These are phyloP conservation scores for Ceratobasidium sp. DNA, from an alignment of 1,284 basidiomycete genomes.

Conservation along the genomic window DNA sequence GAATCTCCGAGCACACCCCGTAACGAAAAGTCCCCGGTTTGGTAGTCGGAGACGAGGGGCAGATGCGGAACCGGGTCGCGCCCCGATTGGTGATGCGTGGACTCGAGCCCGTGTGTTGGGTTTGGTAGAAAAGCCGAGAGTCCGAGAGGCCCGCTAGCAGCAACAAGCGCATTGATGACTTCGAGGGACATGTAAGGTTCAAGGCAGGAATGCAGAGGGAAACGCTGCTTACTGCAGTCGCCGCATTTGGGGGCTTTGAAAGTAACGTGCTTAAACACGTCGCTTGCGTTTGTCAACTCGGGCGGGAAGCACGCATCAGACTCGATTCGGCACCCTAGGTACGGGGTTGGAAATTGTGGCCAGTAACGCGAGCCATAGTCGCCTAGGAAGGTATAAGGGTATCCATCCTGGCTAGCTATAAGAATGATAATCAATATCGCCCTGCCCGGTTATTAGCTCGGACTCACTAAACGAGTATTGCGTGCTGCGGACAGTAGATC, in stretches of 20 bases:
- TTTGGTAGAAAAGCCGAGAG: constrained; percentile 64
- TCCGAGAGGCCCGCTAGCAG: constrained; percentile 61
- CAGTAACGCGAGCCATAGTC: constrained; percentile 48
- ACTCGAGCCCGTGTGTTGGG: constrained; percentile 51
- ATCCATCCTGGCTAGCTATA: constrained; percentile 55
- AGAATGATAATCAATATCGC: background rate
- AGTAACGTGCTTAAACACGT: constrained; percentile 65
- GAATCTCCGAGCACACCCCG: constrained; percentile 53
- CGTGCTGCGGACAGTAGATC: constrained; percentile 1
- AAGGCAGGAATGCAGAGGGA: constrained; percentile 2
- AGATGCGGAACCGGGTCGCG: constrained; percentile 57
- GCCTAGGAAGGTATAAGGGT: constrained; percentile 54
- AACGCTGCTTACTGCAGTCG: constrained; percentile 62
- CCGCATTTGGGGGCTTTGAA: constrained; percentile 64
- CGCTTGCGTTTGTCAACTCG: constrained; percentile 51
- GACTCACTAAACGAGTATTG: constrained; percentile 32
- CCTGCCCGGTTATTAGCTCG: background rate
- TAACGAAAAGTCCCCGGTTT: constrained; percentile 61
- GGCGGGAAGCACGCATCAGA: constrained; percentile 56
- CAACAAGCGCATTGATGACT: constrained; percentile 64
- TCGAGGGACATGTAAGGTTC: background rate
- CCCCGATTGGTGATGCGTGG: constrained; percentile 31
- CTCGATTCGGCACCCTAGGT: constrained; percentile 53
- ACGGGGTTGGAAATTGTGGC: constrained; percentile 42
- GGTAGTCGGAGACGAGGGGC: constrained; percentile 61